Evolutionary conservation across 2,329 filamentous ascomycete genomes (phyloP).

Genomic region (Pseudogymnoascus sp.): DNA sequence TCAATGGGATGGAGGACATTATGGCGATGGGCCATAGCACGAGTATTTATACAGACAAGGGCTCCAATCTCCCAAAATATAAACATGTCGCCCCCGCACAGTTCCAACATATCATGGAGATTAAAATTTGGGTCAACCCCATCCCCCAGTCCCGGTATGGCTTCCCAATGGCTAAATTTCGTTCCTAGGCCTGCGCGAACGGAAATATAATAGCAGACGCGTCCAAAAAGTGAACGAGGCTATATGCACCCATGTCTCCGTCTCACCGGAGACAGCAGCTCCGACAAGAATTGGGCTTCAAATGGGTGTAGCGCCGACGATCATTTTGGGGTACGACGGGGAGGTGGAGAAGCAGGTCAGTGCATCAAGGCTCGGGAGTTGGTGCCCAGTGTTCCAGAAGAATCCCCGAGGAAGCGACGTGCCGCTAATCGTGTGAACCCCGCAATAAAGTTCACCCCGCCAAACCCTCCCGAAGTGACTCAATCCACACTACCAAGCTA

Average conservation of each 20-base stretch:
- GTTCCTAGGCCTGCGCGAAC: background rate
- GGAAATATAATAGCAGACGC: background rate
- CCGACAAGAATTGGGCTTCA: background rate
- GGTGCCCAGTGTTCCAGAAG: conserved; percentile 9
- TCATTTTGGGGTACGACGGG: background rate
- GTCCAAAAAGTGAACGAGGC: background rate
- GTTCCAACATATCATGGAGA: conserved; percentile 1
- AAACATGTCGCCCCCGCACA: background rate
- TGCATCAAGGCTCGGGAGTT: conserved; percentile 4
- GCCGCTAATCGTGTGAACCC: conserved; percentile 7
- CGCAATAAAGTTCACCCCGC: conserved; percentile 8
- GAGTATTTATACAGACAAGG: conserved; percentile 2
- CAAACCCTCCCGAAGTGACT: conserved; percentile 6
- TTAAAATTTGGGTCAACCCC: background rate
- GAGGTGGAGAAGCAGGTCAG: conserved; percentile 3
- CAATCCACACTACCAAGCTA: background rate
- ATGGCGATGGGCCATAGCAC: background rate
- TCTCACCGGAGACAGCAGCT: background rate
- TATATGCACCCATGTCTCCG: conserved; percentile 3
- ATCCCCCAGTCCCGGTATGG: background rate
- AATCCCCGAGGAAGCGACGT: conserved; percentile 1
- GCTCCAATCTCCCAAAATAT: background rate
- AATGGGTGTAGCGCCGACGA: conserved; percentile 4
- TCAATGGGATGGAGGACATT: background rate
- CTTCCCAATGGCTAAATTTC: conserved; percentile 9